Evolutionary conservation across 805 yeast genomes (phyloP).

Genomic region (Candida tallmaniae): DNA sequence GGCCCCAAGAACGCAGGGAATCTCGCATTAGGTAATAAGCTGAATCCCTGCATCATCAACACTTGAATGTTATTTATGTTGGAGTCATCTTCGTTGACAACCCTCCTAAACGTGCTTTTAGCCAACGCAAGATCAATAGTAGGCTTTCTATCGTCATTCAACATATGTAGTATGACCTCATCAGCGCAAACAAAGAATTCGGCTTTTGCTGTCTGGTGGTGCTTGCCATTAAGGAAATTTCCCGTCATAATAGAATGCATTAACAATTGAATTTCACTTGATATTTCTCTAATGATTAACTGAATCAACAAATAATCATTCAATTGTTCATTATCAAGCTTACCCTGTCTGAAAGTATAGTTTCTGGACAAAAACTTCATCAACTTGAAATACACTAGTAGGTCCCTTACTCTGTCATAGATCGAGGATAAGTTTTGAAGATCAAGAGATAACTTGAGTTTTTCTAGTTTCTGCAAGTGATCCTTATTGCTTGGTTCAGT

Average conservation of each 20-base stretch:
- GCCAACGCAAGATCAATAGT: slow-evolving; percentile 36
- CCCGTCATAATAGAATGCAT: slow-evolving; percentile 36
- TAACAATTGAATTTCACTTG: slow-evolving; percentile 30
- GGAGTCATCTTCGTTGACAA: slow-evolving; percentile 37
- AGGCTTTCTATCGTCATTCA: slow-evolving; percentile 38
- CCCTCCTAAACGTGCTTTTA: slow-evolving; percentile 27
- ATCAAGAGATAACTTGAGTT: slow-evolving; percentile 66
- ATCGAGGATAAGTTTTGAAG: slow-evolving; percentile 55
- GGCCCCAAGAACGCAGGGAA: slow-evolving; percentile 35
- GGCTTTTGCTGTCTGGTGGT: slow-evolving; percentile 13
- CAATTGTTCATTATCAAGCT: slow-evolving; percentile 46
- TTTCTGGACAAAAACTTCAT: slow-evolving; percentile 42
- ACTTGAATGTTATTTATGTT: slow-evolving; percentile 34
- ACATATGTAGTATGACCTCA: slow-evolving; percentile 34
- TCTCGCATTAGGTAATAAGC: slow-evolving; percentile 26
- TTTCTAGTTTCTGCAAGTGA: slow-evolving; percentile 56
- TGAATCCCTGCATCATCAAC: slow-evolving; percentile 34
- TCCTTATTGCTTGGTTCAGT: slow-evolving; percentile 64
- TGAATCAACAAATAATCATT: slow-evolving; percentile 39
- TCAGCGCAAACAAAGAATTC: slow-evolving; percentile 38
- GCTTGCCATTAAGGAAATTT: slow-evolving; percentile 19
- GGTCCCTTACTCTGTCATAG: slow-evolving; percentile 38
- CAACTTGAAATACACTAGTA: slow-evolving; percentile 47
- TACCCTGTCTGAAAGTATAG: slow-evolving; percentile 44
- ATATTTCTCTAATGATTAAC: slow-evolving; percentile 27